Percentiles rank a stretch among this genome's conserved stretches.
Evolutionary conservation across 1,284 basidiomycete genomes (phyloP).

Genomic region (Termitomyces sp.): DNA sequence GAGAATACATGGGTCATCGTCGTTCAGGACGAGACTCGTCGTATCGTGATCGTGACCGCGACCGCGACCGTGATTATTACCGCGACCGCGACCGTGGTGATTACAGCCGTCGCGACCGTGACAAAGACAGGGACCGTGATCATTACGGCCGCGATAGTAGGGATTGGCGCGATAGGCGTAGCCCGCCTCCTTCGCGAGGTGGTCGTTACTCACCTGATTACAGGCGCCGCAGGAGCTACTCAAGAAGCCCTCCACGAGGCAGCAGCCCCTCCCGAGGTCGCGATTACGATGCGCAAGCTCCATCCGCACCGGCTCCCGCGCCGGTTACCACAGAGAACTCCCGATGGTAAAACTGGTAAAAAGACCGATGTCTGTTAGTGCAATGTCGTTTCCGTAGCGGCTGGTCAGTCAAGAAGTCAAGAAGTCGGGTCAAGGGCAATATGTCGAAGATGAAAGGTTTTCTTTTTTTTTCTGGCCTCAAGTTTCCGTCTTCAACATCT

Average conservation of each 20-base stretch:
- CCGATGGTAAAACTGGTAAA: constrained; percentile 40
- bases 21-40: constrained; percentile 60
- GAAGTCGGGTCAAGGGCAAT: constrained; percentile 27
- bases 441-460: constrained; percentile 24
- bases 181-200: constrained; percentile 54
- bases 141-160: constrained; percentile 44
- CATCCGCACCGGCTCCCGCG: constrained; percentile 22
- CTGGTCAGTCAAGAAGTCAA: constrained; percentile 20
- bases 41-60: constrained; percentile 39
- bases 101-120: constrained; percentile 11
- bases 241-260: constrained; percentile 71
- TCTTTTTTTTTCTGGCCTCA: constrained; percentile 23
- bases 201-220: constrained; percentile 72
- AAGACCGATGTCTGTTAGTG: constrained; percentile 17
- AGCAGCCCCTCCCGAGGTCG: constrained; percentile 57
- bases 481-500: constrained; percentile 26
- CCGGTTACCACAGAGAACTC: constrained; percentile 31
- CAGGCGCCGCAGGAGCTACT: constrained; percentile 69
- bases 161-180: constrained; percentile 60
- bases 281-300: constrained; percentile 41
- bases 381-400: constrained; percentile 7
- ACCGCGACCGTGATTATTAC: constrained; percentile 48
- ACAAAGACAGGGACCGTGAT: constrained; percentile 51
- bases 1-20: constrained; percentile 94
- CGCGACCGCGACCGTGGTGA: constrained; percentile 36